Percentiles rank a stretch among this genome's conserved stretches.
Evolutionary conservation across 345 rosid species (phyloP).

Genomic region (Eucalyptus melliodora): DNA sequence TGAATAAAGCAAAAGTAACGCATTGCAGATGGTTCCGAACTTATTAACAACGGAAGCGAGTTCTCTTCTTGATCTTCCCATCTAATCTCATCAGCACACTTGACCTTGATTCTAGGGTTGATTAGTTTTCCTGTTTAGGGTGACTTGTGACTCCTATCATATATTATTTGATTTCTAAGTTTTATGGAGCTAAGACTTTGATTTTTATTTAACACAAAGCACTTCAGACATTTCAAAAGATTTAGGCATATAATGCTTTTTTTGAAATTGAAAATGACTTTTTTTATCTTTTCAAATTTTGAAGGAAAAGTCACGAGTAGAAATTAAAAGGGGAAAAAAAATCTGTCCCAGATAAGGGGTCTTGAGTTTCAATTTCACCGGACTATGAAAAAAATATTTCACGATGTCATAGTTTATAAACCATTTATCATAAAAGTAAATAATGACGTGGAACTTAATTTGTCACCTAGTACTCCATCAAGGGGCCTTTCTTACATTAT

Average conservation of each 20-base stretch:
- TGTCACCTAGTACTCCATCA: neutral
- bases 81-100: neutral
- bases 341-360: neutral
- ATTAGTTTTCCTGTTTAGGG: neutral
- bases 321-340: neutral
- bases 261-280: neutral
- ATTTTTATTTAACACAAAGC: neutral
- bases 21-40: neutral
- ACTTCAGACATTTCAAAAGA: neutral
- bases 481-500: neutral
- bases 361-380: neutral
- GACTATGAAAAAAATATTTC: neutral
- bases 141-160: neutral
- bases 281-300: neutral
- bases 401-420: neutral
- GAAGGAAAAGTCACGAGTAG: neutral
- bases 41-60: neutral
- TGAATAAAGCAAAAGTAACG: neutral
- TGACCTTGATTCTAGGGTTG: neutral
- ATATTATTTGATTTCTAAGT: neutral
- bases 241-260: neutral
- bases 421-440: neutral
- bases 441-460: no score
- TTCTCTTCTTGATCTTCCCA: neutral
- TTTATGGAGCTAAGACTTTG: neutral